Evolutionary conservation across 352 stramenopile species (phyloP).

Genomic region (Pythium pyrilobum): DNA sequence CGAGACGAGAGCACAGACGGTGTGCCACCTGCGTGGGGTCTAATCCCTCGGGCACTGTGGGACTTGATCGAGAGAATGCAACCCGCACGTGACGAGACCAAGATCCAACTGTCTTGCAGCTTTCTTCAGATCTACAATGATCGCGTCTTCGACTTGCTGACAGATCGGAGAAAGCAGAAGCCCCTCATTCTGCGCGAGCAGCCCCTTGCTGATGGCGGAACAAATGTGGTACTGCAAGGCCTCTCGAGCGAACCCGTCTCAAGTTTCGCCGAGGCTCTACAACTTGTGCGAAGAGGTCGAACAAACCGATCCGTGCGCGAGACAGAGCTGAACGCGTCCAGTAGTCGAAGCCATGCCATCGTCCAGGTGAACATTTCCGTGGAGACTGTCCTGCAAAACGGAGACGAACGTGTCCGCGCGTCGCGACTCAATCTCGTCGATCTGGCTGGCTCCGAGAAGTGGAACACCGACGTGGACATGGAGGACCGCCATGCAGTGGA

Average conservation of each 20-base stretch:
- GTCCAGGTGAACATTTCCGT: slow-evolving; percentile 81
- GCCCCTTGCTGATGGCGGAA: slow-evolving; percentile 40
- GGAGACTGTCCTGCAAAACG: slow-evolving; percentile 23
- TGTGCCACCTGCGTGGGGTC: too few species aligned
- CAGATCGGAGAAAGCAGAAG: slow-evolving; percentile 53
- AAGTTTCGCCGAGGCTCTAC: slow-evolving; percentile 40
- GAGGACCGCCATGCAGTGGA: slow-evolving; percentile 67
- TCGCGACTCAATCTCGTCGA: slow-evolving; percentile 77
- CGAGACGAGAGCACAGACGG: neutral
- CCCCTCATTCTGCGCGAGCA: slow-evolving; percentile 70
- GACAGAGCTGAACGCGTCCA: slow-evolving; percentile 85
- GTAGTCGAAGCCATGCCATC: slow-evolving; percentile 89
- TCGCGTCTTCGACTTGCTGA: slow-evolving; percentile 88
- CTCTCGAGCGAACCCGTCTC: slow-evolving; percentile 44
- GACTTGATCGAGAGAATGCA: slow-evolving; percentile 46
- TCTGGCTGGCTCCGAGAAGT: slow-evolving; percentile 76
- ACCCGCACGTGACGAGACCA: slow-evolving; percentile 3
- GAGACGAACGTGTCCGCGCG: slow-evolving; percentile 33
- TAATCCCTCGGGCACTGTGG: slow-evolving; percentile 72
- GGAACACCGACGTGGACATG: slow-evolving; percentile 75
- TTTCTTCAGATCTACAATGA: slow-evolving; percentile 96
- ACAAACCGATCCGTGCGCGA: slow-evolving; percentile 65
- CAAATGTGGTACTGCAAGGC: slow-evolving; percentile 52
- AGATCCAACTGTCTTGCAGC: slow-evolving; percentile 61
- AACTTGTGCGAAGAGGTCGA: slow-evolving; percentile 43